Evolutionary conservation across 2,329 filamentous ascomycete genomes (phyloP).

Genomic region (Rhynchosporium graminicola): DNA sequence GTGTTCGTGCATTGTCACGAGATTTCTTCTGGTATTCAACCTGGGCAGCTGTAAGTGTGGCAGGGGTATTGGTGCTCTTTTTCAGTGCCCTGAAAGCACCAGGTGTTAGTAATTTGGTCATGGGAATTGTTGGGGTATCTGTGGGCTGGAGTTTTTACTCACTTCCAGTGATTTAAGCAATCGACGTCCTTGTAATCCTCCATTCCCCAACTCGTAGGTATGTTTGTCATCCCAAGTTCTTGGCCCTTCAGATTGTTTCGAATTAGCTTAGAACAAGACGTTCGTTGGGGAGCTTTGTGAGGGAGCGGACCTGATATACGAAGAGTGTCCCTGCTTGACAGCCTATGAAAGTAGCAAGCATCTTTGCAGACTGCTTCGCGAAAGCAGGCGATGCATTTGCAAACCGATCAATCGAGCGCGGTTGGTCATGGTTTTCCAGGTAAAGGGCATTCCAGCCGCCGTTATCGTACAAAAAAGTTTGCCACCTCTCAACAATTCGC

Average conservation of each 20-base stretch:
- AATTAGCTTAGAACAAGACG: too few species aligned
- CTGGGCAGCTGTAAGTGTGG: not conserved
- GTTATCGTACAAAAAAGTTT: conserved; percentile 52
- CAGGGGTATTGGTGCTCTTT: not conserved
- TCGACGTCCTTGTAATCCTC: not conserved
- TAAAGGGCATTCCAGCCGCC: conserved; percentile 62
- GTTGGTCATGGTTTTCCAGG: conserved; percentile 64
- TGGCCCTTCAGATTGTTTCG: conserved; percentile 42
- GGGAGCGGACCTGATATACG: conserved; percentile 50
- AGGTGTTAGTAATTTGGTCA: too few species aligned
- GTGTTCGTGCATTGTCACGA: not conserved
- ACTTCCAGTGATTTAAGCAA: not conserved
- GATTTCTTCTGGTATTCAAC: not conserved
- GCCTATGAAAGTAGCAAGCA: conserved; percentile 52
- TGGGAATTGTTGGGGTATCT: too few species aligned
- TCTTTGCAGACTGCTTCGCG: conserved; percentile 46
- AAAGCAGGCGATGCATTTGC: conserved; percentile 35
- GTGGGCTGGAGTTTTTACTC: not conserved
- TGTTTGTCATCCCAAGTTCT: conserved; percentile 60
- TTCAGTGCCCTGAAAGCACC: too few species aligned
- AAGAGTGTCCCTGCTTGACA: conserved; percentile 57
- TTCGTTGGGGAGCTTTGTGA: too few species aligned
- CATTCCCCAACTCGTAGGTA: conserved; percentile 50
- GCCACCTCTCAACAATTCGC: conserved; percentile 50
- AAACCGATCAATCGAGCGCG: conserved; percentile 56